These are phyloP conservation scores for Pythium aristosporum DNA, from an alignment of 352 stramenopile genomes.

Conservation along the genomic window DNA sequence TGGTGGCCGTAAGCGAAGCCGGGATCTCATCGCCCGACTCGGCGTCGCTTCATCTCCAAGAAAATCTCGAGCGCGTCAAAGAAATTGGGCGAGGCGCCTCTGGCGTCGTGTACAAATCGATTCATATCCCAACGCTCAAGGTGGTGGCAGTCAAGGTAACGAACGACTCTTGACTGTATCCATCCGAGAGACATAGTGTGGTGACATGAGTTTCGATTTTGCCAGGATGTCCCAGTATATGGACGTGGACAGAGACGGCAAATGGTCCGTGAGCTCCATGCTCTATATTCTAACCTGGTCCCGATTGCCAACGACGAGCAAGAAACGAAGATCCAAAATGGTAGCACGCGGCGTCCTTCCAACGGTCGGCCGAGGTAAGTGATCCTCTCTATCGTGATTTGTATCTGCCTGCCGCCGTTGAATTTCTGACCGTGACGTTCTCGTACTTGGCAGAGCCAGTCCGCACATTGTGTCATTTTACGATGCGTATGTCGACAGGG, in stretches of 20 bases:
- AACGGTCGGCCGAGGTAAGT: constrained; percentile 19
- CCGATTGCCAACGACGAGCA: constrained; percentile 59
- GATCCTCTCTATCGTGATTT: too few relatives aligned
- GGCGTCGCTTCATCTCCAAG: constrained; percentile 73
- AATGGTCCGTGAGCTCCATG: constrained; percentile 89
- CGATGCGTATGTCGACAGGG: constrained; percentile 88
- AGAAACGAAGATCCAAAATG: neutral
- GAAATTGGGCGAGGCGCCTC: constrained; percentile 80
- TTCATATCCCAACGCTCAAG: constrained; percentile 91
- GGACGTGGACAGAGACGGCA: constrained; percentile 79
- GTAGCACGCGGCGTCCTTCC: constrained; percentile 1
- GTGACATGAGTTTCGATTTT: neutral
- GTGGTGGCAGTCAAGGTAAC: constrained; percentile 87
- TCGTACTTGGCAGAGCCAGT: constrained; percentile 32
- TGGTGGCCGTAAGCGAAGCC: constrained; percentile 78
- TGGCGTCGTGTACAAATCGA: constrained; percentile 86
- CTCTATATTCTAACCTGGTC: constrained; percentile 87
- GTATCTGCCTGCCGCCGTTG: too few relatives aligned
- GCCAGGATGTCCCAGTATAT: constrained; percentile 83
- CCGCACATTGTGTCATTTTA: constrained; percentile 92
- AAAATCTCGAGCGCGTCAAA: constrained; percentile 78
- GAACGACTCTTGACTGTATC: too few relatives aligned
- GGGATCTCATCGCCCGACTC: constrained; percentile 84
- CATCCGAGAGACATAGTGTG: neutral
- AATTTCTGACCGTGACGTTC: too few relatives aligned